These are phyloP conservation scores for Auxenochlorella pyrenoidosa DNA, from an alignment of 139 green algal genomes.

Conservation along the genomic window DNA sequence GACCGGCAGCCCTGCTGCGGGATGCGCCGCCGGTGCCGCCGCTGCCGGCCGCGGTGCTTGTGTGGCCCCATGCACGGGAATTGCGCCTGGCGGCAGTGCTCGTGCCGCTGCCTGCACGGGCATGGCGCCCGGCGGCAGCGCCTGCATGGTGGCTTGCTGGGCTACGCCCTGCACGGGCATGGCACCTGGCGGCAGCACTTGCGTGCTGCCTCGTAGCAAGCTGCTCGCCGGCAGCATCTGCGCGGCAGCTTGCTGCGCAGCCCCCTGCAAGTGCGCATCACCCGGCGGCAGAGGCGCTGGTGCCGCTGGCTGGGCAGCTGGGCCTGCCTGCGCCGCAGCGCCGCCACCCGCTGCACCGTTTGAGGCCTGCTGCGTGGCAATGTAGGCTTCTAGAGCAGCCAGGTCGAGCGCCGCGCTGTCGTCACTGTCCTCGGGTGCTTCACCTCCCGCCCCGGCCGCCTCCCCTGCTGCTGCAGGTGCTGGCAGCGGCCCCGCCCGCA, in stretches of 20 bases:
- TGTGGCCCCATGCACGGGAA: not conserved
- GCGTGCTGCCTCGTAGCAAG: not conserved
- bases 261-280: not conserved
- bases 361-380: conserved; percentile 4
- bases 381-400: not conserved
- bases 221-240: not conserved
- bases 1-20: not conserved
- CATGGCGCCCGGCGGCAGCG: not conserved
- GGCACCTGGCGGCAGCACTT: not conserved
- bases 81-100: not conserved
- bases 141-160: not conserved
- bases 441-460: not conserved
- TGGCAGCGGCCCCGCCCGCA: not conserved
- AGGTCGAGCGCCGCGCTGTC: conserved; percentile 1
- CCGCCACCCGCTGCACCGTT: not conserved
- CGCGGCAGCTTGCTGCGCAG: not conserved
- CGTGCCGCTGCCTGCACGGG: not conserved
- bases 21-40: not conserved
- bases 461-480: not conserved
- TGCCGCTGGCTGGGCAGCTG: not conserved
- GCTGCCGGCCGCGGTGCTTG: not conserved
- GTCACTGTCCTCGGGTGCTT: not conserved
- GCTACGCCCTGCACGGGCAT: not conserved
- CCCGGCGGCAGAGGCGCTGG: not conserved
- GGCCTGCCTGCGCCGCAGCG: not conserved